phyloP scores from a whole-genome alignment of 2,329 filamentous ascomycete species.

The Ophiostoma populinum region DNA sequence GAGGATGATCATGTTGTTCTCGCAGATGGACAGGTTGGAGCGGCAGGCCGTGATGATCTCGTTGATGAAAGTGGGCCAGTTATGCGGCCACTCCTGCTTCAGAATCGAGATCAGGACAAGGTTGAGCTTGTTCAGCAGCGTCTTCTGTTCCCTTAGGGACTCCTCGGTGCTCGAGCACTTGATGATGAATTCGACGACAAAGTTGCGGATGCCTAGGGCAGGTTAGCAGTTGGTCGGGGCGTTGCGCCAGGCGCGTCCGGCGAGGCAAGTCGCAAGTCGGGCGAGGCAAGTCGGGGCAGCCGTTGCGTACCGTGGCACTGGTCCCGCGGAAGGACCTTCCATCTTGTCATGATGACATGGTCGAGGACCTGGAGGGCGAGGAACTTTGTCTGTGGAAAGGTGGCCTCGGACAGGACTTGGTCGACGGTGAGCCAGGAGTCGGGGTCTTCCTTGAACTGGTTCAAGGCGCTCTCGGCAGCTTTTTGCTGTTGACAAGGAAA shows the following conservation, averaged over 20 bases:
- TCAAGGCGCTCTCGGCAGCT: constrained; percentile 79
- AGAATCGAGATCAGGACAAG: constrained; percentile 91
- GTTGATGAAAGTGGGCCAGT: constrained; percentile 99
- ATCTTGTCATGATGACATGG: constrained; percentile 95
- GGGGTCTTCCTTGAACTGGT: constrained; percentile 98
- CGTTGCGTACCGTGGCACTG: constrained; percentile 65
- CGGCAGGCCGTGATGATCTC: constrained; percentile 96
- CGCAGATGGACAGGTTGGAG: constrained; percentile 89
- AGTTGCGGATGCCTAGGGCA: constrained; percentile 78
- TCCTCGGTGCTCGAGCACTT: constrained; percentile 84
- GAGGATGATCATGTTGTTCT: constrained; percentile 99
- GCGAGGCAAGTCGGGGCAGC: not conserved
- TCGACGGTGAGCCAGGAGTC: constrained; percentile 97
- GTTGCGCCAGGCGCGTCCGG: too few species aligned
- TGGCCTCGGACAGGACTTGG: constrained; percentile 84
- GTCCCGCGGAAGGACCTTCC: constrained; percentile 92
- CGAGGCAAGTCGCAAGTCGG: too few species aligned
- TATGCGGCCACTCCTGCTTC: constrained; percentile 99
- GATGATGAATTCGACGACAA: constrained; percentile 97
- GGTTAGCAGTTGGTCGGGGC: not conserved
- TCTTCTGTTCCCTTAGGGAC: constrained; percentile 64
- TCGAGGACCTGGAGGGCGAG: constrained; percentile 92
- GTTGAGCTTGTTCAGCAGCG: constrained; percentile 94
- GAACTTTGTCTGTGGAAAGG: constrained; percentile 94
- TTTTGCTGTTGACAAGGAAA: constrained; percentile 54